Conservation (phyloP, 2,329 filamentous ascomycete species). For the Orbilia brochopaga region DNA sequence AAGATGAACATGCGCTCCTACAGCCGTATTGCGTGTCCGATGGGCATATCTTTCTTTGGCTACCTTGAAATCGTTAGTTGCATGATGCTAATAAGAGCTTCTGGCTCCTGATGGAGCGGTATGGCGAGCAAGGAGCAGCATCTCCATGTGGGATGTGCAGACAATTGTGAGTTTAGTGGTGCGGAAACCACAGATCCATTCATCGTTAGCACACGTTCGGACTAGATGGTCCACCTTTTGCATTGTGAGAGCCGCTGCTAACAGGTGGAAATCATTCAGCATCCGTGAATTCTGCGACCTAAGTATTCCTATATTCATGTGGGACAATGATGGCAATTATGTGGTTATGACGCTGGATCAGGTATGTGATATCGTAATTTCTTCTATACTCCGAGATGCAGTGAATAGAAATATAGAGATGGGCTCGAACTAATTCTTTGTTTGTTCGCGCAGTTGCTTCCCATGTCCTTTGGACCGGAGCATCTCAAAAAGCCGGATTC, state of each 20-base stretch:
- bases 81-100: not conserved
- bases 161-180: conserved; percentile 71
- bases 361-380: conserved; percentile 60
- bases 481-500: conserved; percentile 60
- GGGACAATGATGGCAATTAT: conserved; percentile 78
- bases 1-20: not conserved
- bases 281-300: conserved; percentile 77
- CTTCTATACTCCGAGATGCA: conserved; percentile 55
- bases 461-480: conserved; percentile 72
- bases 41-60: no score
- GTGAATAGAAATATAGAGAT: conserved; percentile 2
- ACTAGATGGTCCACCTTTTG: no score
- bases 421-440: conserved; percentile 4
- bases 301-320: conserved; percentile 86
- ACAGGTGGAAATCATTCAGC: conserved; percentile 57
- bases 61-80: no score
- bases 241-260: no score
- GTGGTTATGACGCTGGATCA: conserved; percentile 73
- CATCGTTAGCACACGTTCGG: not conserved
- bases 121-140: conserved; percentile 7
- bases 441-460: conserved; percentile 64
- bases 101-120: not conserved
- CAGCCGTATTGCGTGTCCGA: no score
- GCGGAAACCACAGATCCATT: not conserved
- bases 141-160: conserved; percentile 94